Evolutionary conservation across 306 rosid species (phyloP), one percentile per base, ranked within the genome.

Genomic region (Luffa acutangula): DNA sequence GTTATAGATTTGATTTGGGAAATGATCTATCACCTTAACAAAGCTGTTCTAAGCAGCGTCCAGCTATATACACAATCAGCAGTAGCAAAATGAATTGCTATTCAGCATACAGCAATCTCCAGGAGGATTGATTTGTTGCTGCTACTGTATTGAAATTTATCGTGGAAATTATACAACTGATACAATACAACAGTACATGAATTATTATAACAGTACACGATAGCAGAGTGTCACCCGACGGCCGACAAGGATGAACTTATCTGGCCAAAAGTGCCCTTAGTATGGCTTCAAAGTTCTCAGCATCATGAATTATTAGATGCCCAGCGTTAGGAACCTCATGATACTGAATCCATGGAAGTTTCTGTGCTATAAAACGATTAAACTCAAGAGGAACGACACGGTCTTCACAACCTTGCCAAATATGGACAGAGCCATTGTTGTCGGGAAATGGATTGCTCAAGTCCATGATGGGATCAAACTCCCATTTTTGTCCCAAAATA

Each of bases 331-430:
- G 71, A 83, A 93, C 78, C 81, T 91, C 95, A 0, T 93, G 97
- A 84, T 93, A 90, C n/a, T 4, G 90, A 86, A 93, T 87, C 98
- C 98, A 91, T 0, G 88, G 92, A 51, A 88, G 87, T 84, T 89
- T 87, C 71, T 86, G 67, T 31, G 90, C 81, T 65, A 93, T 81
- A 79, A 86, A 87, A 49, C 95, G 86, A 60, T 87, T 86, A 31
- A 88, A 0, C 7, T 56, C 80, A 41, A 79, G 53, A 15, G 97
- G 87, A 83, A 90, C 81, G 46, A 91, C 83, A 83, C 62, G 87
- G 76, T 91, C 98, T 65, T 83, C 84, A 14, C 60, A 76, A 2
- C 92, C 97, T 85, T 86, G 92, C 97, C 97, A 93, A 51, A 93
- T 81, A 46, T 91, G 93, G 13, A 93, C 89, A 0, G 90, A 69